phyloP scores from a whole-genome alignment of 768 basidiomycete genomes.

The Heimioporus sp. region DNA sequence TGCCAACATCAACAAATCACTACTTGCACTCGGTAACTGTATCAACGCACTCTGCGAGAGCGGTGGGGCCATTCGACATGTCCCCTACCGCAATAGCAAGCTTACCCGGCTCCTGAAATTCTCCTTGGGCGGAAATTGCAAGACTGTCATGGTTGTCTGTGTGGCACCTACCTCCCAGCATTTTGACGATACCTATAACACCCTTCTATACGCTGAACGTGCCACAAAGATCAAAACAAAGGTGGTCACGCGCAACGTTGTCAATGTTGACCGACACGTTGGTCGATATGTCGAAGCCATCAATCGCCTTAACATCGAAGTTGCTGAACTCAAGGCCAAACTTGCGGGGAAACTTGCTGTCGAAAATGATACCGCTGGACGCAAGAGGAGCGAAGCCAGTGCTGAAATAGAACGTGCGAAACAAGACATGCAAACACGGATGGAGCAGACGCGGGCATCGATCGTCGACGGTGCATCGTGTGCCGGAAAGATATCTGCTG shows the following conservation, averaged over 20 bases:
- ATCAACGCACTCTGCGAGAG: slow-evolving; percentile 98
- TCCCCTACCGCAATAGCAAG: slow-evolving; percentile 98
- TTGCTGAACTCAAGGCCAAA: slow-evolving; percentile 83
- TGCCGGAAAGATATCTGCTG: slow-evolving; percentile 65
- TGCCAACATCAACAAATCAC: slow-evolving; percentile 98
- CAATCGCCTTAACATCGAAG: slow-evolving; percentile 79
- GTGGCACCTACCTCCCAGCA: slow-evolving; percentile 92
- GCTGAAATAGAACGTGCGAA: slow-evolving; percentile 74
- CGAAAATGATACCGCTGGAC: slow-evolving; percentile 61
- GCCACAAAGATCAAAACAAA: slow-evolving; percentile 99
- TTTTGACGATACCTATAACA: slow-evolving; percentile 99
- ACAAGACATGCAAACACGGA: slow-evolving; percentile 67
- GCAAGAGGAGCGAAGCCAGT: slow-evolving; percentile 68
- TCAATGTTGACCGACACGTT: slow-evolving; percentile 93
- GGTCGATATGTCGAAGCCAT: slow-evolving; percentile 95
- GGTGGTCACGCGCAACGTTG: slow-evolving; percentile 91
- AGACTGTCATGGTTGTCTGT: slow-evolving; percentile 99
- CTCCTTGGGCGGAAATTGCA: slow-evolving; percentile 97
- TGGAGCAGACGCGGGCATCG: slow-evolving; percentile 66
- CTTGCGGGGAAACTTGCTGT: slow-evolving; percentile 65
- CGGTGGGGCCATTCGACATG: slow-evolving; percentile 81
- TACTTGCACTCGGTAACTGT: slow-evolving; percentile 95
- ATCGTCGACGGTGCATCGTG: slow-evolving; percentile 78
- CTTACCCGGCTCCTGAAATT: slow-evolving; percentile 97
- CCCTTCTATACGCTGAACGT: slow-evolving; percentile 94